These are phyloP conservation scores for Wickerhamomyces mucosus DNA, from an alignment of 805 yeast genomes.

Conservation along the genomic window DNA sequence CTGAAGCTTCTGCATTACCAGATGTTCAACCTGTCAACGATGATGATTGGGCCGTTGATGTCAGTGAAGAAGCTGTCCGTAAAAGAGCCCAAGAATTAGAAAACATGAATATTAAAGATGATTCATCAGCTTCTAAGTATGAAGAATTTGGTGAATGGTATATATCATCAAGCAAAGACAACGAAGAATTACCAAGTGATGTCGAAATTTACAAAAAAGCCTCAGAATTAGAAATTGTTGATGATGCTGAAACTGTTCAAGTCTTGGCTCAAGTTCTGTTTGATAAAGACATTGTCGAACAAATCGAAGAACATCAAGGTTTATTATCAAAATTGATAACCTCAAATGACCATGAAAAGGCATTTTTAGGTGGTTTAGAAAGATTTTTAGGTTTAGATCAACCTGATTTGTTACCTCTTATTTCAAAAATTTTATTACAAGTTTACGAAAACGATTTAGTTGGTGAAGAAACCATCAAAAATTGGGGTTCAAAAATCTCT, in stretches of 20 bases:
- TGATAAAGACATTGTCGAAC: conserved; percentile 62
- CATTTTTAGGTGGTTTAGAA: conserved; percentile 93
- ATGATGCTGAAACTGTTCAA: conserved; percentile 70
- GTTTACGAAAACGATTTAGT: conserved; percentile 78
- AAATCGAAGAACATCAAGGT: conserved; percentile 73
- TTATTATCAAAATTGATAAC: conserved; percentile 70
- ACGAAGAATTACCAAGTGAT: conserved; percentile 62
- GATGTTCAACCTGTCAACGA: conserved; percentile 62
- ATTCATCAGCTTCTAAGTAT: conserved; percentile 38
- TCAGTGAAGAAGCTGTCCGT: conserved; percentile 91
- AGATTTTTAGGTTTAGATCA: conserved; percentile 80
- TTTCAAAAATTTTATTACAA: conserved; percentile 76
- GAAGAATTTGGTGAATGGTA: conserved; percentile 90
- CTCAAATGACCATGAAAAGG: conserved; percentile 65
- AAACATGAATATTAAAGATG: conserved; percentile 37
- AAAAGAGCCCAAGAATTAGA: conserved; percentile 86
- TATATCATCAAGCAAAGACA: conserved; percentile 40
- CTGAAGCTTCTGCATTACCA: conserved; percentile 68
- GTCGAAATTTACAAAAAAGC: conserved; percentile 91
- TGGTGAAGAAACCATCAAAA: conserved; percentile 69
- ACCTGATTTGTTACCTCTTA: conserved; percentile 55
- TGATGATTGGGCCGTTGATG: conserved; percentile 96
- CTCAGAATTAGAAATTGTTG: conserved; percentile 61
- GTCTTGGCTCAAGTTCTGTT: conserved; percentile 89
- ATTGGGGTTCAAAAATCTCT: conserved; percentile 87